Base-by-base conservation (phyloP, 768 basidiomycete species). In the Phaeolepiota aurea region DNA sequence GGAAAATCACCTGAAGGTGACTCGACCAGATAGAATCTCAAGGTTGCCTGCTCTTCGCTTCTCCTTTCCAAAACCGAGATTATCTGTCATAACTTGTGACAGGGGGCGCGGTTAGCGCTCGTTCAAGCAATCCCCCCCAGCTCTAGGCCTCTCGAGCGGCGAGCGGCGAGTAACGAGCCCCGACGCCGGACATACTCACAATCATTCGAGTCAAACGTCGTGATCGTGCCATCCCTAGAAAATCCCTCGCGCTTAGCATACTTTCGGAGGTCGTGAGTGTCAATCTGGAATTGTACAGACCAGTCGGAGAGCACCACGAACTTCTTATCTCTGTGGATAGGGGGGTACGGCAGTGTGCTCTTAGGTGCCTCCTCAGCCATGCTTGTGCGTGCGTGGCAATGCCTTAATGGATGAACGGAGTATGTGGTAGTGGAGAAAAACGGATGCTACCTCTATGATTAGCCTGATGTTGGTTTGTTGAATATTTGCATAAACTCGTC, bases 251-350 rank as follows among this genome's bases (percentile, higher is more conserved):
- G 22, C 34, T 15, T 18, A 34, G 25, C 5, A 9, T 7, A 15
- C 0, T 14, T 34, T 18, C 3, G 30, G 19, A 13, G 44, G 22
- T 15, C 18, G 22, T 13, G 14, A 35, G 32, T 20, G 31, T 22
- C 20, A 12, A 43, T 19, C 16, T 10, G 21, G 16, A 36, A 16
- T 7, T 10, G 45, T 44, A 70, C 82, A 41, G 55, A 91, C 90
- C 92, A 97, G 57, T 97, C 92, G 40, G 88, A 87, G 33, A 94
- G 66, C 9, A 86, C 86, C 14, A 94, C 79, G 45, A 91, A 92
- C 54, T 76, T 75, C 63, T 89, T 87, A 64, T 85, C 79, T 38
- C 63, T 65, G 62, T 89, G 77, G 22, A 93, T 63, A 1, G 86
- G 80, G 18, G 88, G 88, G 61, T 89, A 87, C 3, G 84, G 85